A percentile compares a stretch with the other conserved stretches of the same genome.
Evolutionary conservation across 129 eudicot genomes (phyloP).

Genomic region (Chrysanthemum seticuspe): DNA sequence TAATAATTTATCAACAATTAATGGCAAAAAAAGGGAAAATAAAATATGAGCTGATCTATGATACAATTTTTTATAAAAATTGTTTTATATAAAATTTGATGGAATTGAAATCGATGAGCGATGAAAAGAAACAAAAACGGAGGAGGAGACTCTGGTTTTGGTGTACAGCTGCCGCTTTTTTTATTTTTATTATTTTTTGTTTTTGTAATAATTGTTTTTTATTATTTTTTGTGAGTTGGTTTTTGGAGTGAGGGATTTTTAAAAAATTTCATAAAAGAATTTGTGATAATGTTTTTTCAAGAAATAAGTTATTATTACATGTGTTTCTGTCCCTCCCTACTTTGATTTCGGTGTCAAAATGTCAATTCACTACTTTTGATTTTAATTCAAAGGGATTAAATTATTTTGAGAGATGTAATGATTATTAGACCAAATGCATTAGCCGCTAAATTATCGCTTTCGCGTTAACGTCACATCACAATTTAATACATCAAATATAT

Average conservation of each 20-base stretch:
- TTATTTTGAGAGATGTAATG: too few species aligned
- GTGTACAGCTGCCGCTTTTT: constrained; percentile 92
- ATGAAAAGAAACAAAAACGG: constrained; percentile 41
- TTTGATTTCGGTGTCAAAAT: too few species aligned
- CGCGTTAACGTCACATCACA: too few species aligned
- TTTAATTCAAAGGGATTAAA: too few species aligned
- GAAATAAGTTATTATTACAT: too few species aligned
- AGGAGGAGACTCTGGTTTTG: constrained; percentile 59
- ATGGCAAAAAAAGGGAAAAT: background rate
- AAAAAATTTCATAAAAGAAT: background rate
- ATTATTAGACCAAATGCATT: too few species aligned
- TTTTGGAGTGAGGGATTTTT: constrained; percentile 16
- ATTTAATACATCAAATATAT: too few species aligned
- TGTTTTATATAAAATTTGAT: background rate
- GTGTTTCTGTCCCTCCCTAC: too few species aligned
- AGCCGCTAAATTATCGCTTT: too few species aligned
- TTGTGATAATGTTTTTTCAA: too few species aligned
- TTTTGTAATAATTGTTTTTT: constrained; percentile 11
- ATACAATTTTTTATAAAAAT: background rate
- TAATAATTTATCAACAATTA: constrained; percentile 14
- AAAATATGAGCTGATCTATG: constrained; percentile 37
- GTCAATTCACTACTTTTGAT: too few species aligned
- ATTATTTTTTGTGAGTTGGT: constrained; percentile 16
- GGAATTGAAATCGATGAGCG: constrained; percentile 56
- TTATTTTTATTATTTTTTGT: constrained; percentile 13